Percentiles rank a stretch among this genome's conserved stretches.
Evolutionary conservation across 345 rosid genomes (phyloP).

Genomic region (Corchorus olitorius): DNA sequence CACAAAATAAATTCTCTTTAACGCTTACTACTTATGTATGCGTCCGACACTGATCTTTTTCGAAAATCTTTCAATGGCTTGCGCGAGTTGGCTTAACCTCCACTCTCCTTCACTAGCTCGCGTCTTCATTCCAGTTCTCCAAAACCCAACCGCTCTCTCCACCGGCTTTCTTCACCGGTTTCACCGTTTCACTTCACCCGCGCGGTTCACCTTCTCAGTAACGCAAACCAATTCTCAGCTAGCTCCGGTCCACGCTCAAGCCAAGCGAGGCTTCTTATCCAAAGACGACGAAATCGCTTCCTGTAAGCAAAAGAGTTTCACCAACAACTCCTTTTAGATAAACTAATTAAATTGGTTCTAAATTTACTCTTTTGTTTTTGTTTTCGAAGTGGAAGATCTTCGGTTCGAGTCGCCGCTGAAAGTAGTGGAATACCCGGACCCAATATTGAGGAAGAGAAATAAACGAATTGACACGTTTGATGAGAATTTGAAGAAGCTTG

Average conservation of each 20-base stretch:
- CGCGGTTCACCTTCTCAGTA: constrained; percentile 29
- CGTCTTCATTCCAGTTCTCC: constrained; percentile 32
- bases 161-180: constrained; percentile 14
- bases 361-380: not conserved
- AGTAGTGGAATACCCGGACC: constrained; percentile 91
- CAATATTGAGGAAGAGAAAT: constrained; percentile 69
- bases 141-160: constrained; percentile 27
- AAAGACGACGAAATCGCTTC: constrained; percentile 48
- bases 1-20: not conserved
- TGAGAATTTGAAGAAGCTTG: constrained; percentile 76
- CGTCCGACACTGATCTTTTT: not conserved
- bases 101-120: constrained; percentile 38
- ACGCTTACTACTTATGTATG: too few relatives aligned
- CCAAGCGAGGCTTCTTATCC: constrained; percentile 44
- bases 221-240: constrained; percentile 31
- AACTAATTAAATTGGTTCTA: not conserved
- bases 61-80: constrained; percentile 41
- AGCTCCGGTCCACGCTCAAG: constrained; percentile 39
- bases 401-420: constrained; percentile 69
- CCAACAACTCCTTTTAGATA: not conserved
- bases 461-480: constrained; percentile 72
- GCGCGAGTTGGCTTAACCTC: constrained; percentile 40
- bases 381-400: constrained; percentile 62
- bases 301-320: constrained; percentile 37
- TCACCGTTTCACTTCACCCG: constrained; percentile 29